These are phyloP conservation scores for Acacia melanoxylon DNA, from an alignment of 306 rosid genomes.

Conservation along the genomic window DNA sequence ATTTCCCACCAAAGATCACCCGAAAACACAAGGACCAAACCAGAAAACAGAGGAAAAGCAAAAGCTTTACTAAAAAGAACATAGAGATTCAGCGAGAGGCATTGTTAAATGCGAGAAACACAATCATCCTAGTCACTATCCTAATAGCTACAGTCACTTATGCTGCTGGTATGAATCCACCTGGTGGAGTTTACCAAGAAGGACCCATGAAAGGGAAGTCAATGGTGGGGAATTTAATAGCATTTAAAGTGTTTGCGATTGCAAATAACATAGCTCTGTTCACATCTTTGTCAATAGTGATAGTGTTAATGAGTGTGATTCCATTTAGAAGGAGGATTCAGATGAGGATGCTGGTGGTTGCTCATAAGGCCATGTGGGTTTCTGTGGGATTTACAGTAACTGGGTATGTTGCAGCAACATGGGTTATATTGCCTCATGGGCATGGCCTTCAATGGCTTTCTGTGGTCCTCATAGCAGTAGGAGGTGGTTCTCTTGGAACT, in stretches of 20 bases:
- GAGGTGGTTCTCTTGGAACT: constrained; percentile 52
- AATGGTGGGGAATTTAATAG: constrained; percentile 36
- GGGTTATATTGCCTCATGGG: constrained; percentile 60
- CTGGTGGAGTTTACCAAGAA: constrained; percentile 57
- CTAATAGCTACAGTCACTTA: constrained; percentile 73
- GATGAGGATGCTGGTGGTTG: constrained; percentile 40
- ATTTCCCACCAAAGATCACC: constrained; percentile 25
- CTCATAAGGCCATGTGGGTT: constrained; percentile 74
- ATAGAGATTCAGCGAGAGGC: constrained; percentile 63
- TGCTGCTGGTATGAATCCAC: constrained; percentile 64
- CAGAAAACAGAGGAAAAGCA: constrained; percentile 23
- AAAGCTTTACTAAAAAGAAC: not conserved
- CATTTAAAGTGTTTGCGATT: constrained; percentile 61
- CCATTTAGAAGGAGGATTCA: constrained; percentile 57
- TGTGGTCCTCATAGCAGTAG: constrained; percentile 42
- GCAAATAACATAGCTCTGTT: constrained; percentile 61
- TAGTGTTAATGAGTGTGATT: constrained; percentile 72
- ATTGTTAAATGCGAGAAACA: constrained; percentile 70
- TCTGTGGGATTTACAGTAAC: constrained; percentile 68
- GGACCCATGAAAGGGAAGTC: constrained; percentile 55
- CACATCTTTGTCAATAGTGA: constrained; percentile 59
- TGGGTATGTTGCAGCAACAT: constrained; percentile 59
- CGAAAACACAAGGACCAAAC: constrained; percentile 31
- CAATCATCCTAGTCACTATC: constrained; percentile 57
- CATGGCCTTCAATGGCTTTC: constrained; percentile 35